Conservation (phyloP, 192 early-diverging fungal species). For the Backusella sp. region DNA sequence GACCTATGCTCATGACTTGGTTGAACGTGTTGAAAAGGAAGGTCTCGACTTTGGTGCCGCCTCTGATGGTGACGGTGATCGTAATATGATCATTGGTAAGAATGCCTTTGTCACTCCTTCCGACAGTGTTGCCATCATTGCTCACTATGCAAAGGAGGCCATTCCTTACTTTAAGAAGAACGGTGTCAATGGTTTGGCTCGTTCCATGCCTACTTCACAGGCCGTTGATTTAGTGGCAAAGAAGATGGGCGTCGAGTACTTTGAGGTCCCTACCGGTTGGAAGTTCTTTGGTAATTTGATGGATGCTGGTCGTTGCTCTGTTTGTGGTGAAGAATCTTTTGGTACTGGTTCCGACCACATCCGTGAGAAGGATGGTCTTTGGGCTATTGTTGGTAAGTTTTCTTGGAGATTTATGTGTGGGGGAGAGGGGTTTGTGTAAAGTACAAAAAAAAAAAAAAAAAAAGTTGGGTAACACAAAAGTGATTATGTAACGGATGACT, state of each 20-base stretch:
- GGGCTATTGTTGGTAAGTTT: constrained; percentile 82
- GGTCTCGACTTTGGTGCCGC: constrained; percentile 88
- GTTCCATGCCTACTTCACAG: constrained; percentile 95
- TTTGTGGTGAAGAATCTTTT: constrained; percentile 98
- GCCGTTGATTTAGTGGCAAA: constrained; percentile 89
- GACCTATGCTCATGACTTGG: constrained; percentile 93
- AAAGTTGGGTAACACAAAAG: background rate
- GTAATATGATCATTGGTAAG: constrained; percentile 98
- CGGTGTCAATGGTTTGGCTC: constrained; percentile 84
- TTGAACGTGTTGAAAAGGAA: constrained; percentile 83
- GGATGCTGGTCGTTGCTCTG: constrained; percentile 90
- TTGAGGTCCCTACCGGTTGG: constrained; percentile 91
- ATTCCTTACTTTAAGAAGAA: constrained; percentile 92
- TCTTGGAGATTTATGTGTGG: background rate
- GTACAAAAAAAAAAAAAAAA: background rate
- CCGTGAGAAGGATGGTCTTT: constrained; percentile 98
- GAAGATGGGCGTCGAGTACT: constrained; percentile 74
- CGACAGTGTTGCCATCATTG: constrained; percentile 97
- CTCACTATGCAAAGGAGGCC: constrained; percentile 76
- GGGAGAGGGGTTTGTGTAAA: background rate
- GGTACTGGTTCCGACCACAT: constrained; percentile 99
- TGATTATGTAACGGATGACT: background rate
- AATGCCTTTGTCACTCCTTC: constrained; percentile 95
- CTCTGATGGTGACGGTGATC: constrained; percentile 97
- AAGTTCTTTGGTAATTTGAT: constrained; percentile 99